Evolutionary conservation across 352 stramenopile genomes (phyloP).

Genomic region (Phytophthora niederhauseri): DNA sequence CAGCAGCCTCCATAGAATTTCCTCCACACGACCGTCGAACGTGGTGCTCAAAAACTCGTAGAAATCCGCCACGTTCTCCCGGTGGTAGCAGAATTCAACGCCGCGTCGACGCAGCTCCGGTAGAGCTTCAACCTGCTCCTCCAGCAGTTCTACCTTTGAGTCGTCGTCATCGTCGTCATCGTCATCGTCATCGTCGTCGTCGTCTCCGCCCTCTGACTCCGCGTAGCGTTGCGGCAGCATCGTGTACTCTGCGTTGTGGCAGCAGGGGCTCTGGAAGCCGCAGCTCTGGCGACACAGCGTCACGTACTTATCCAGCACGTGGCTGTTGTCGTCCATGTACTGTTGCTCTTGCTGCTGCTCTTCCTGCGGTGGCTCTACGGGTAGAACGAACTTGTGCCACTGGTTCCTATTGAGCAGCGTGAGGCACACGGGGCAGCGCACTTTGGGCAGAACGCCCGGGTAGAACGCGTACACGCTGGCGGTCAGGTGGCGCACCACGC

Average conservation of each 20-base stretch:
- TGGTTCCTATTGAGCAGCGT: constrained; percentile 55
- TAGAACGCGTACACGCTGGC: constrained; percentile 67
- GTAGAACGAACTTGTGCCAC: constrained; percentile 47
- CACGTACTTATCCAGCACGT: constrained; percentile 67
- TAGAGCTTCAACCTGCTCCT: constrained; percentile 28
- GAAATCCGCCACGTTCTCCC: constrained; percentile 28
- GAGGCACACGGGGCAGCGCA: constrained; percentile 69
- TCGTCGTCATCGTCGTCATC: no score
- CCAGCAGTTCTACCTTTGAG: constrained; percentile 17
- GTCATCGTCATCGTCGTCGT: not conserved
- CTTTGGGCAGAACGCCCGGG: constrained; percentile 63
- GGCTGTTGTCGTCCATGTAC: constrained; percentile 37
- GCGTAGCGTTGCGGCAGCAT: constrained; percentile 41
- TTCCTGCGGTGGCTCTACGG: constrained; percentile 10
- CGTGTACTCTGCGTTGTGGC: constrained; percentile 61
- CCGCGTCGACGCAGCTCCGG: constrained; percentile 27
- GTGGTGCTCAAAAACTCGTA: constrained; percentile 42
- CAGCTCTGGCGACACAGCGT: constrained; percentile 63
- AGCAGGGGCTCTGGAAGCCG: constrained; percentile 67
- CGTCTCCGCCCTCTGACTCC: constrained; percentile 12
- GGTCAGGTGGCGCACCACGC: constrained; percentile 57
- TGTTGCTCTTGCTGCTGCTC: constrained; percentile 6
- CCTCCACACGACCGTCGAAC: constrained; percentile 30
- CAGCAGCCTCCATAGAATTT: constrained; percentile 42
- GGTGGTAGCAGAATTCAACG: constrained; percentile 52